Evolutionary conservation across 352 stramenopile genomes (phyloP), one percentile per base, ranked within the genome.

Genomic region (Nothophytophthora sp.): DNA sequence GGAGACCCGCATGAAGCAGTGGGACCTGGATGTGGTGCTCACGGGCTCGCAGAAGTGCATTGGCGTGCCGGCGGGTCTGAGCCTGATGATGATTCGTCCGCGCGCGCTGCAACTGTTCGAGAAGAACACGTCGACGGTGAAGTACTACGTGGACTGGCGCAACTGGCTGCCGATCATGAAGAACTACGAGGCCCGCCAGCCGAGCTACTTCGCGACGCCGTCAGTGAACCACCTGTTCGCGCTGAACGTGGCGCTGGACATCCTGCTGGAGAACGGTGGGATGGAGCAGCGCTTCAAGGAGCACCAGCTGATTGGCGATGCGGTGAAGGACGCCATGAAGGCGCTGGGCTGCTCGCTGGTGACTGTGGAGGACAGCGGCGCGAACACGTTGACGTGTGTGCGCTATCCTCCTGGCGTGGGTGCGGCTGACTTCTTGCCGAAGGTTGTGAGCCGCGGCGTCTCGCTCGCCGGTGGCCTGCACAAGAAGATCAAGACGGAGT

Each of bases 101-200:
- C 77, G 80, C n/a, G 80, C 80, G 23, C 50, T 91, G 27, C 66
- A 86, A 45, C 59, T 69, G 20, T 87, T 86, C 36, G 77, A 88
- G 44, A 78, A 74, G 50, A 76, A 67, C 56, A 81, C 60, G 25
- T 75, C 65, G 24, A 73, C 56, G 6, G 42, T 60, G 33, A 85
- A 86, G 54, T 91, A 91, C 50, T 91, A 91, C 30, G 68, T 86
- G 20, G 73, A 88, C 63, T 91, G 80, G 80, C 76, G 72, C 55
- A 84, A 91, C 59, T 91, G 80, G 80, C 55, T 91, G 37, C 77
- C 77, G 23, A 85, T 91, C 54, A 91, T 91, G 80, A 91, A 91
- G 64, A 88, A 81, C 62, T 91, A 91, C 55, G 80, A 91, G 50
- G 77, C 77, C 4, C 77, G 80, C 22, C 73, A 81, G 57, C 75